Conservation (phyloP, 768 basidiomycete genomes). For the Pulveroboletus ravenelii region DNA sequence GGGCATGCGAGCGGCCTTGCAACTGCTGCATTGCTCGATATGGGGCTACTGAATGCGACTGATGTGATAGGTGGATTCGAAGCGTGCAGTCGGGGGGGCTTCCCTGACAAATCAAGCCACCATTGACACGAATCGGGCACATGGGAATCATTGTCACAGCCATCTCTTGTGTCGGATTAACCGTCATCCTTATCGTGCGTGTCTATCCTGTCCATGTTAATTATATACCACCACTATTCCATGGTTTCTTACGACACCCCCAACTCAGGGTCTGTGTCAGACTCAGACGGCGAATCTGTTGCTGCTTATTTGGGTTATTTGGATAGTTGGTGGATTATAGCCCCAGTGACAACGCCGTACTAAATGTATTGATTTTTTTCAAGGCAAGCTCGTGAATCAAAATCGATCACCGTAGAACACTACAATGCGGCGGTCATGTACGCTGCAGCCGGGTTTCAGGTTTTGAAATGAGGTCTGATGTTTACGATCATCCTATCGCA, state of each 20-base stretch:
- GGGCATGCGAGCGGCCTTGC: constrained; percentile 70
- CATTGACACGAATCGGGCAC: constrained; percentile 29
- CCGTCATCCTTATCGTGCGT: constrained; percentile 2
- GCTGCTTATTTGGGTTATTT: background rate
- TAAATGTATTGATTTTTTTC: background rate
- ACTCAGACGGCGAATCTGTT: background rate
- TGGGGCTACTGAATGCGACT: constrained; percentile 70
- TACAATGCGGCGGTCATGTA: too few species aligned
- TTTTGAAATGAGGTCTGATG: too few species aligned
- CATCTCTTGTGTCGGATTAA: constrained; percentile 24
- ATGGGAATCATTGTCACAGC: constrained; percentile 28
- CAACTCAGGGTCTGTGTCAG: background rate
- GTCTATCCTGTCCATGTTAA: background rate
- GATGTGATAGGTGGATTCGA: constrained; percentile 73
- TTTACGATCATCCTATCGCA: too few species aligned
- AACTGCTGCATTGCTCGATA: constrained; percentile 59
- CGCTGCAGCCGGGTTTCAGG: too few species aligned
- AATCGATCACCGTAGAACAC: too few species aligned
- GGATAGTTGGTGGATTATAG: background rate
- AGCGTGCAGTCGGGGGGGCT: constrained; percentile 66
- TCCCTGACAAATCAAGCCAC: constrained; percentile 43
- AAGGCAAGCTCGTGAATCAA: too few species aligned
- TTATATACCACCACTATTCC: background rate
- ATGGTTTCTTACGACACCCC: background rate
- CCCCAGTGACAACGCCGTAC: background rate